Evolutionary conservation across 2,329 filamentous ascomycete species (phyloP), one percentile per base, ranked within the genome.

Genomic region (Cladosporium sp.): DNA sequence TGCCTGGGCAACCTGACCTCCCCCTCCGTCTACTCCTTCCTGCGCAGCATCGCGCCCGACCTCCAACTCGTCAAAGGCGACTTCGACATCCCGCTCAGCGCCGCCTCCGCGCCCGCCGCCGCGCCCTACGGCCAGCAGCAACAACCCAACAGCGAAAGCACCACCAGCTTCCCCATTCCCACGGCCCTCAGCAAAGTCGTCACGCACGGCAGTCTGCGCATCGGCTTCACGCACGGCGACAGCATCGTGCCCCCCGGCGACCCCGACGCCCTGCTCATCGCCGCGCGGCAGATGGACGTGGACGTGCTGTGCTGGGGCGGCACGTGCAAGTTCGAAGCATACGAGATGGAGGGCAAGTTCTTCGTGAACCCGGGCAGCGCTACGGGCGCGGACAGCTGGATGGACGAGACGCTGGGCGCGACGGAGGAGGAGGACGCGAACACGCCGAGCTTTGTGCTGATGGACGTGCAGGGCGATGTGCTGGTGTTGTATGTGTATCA

Each of bases 401-500:
- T 81, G 2, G 83, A 84, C 52, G 75, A 78, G 65, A 72, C 70
- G 34, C 24, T 74, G 18, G 68, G 66, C 3, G 73, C 72, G 6
- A 70, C 70, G 8, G 84, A 81, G 36, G 86, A 84, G 63, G 81
- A 79, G 14, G 81, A 81, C 75, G 91, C 94, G 65, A 91, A 90
- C 28, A 89, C 89, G 65, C 94, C 94, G 30, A 97, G 93, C 77
- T 97, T 98, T 80, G 97, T 95, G 76, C 81, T 98, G 78, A 97
- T 98, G 94, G 94, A 98, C 86, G 93, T 97, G 41, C 94, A 98
- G 86, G 94, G 94, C 36, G 96, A 97, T 77, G 96, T 96, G 18
- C 86, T 98, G 71, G 96, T 96, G 67, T 85, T 98, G 59, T 98
- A 98, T 78, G 94, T 98, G 63, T 98, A 98, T 69, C 84, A 86